A percentile compares a stretch with the other conserved stretches of the same genome.
These are phyloP conservation scores for Aspergillus olivimuriae DNA, from an alignment of 495 filamentous ascomycete species.

Conservation along the genomic window DNA sequence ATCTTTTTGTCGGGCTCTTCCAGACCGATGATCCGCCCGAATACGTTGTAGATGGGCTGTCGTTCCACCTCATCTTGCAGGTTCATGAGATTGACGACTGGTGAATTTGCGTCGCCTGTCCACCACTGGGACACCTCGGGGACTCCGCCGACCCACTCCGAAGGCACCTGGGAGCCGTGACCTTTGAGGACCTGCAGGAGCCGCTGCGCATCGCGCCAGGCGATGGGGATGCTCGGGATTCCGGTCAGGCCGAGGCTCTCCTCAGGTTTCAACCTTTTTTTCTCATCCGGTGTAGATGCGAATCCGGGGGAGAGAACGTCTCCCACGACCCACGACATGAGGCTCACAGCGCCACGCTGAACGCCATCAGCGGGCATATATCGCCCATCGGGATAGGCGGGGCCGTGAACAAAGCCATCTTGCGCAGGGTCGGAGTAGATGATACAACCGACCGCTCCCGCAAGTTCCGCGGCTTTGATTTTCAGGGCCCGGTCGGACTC, in stretches of 20 bases:
- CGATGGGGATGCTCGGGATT: slow-evolving; percentile 83
- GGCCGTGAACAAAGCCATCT: slow-evolving; percentile 65
- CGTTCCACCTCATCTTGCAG: slow-evolving; percentile 76
- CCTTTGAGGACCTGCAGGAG: slow-evolving; percentile 74
- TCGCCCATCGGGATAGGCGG: slow-evolving; percentile 64
- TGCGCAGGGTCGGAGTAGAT: slow-evolving; percentile 87
- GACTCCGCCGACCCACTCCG: slow-evolving; percentile 72
- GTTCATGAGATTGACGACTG: slow-evolving; percentile 78
- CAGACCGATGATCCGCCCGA: slow-evolving; percentile 72
- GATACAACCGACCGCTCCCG: slow-evolving; percentile 78
- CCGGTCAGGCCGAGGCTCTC: slow-evolving; percentile 66
- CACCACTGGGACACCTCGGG: slow-evolving; percentile 70
- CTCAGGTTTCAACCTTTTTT: slow-evolving; percentile 55
- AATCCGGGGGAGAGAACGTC: slow-evolving; percentile 87
- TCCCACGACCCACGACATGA: slow-evolving; percentile 75
- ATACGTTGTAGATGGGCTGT: slow-evolving; percentile 85
- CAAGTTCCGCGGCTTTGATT: slow-evolving; percentile 81
- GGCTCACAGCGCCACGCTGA: slow-evolving; percentile 73
- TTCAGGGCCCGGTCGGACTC: slow-evolving; percentile 69
- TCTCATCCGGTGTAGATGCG: slow-evolving; percentile 64
- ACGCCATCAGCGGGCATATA: slow-evolving; percentile 76
- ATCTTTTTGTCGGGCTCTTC: slow-evolving; percentile 81
- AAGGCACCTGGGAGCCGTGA: slow-evolving; percentile 61
- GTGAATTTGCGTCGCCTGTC: slow-evolving; percentile 72
- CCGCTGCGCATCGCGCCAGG: slow-evolving; percentile 80